Conservation (phyloP, 352 stramenopile species). For the Blastocystis sp. region DNA sequence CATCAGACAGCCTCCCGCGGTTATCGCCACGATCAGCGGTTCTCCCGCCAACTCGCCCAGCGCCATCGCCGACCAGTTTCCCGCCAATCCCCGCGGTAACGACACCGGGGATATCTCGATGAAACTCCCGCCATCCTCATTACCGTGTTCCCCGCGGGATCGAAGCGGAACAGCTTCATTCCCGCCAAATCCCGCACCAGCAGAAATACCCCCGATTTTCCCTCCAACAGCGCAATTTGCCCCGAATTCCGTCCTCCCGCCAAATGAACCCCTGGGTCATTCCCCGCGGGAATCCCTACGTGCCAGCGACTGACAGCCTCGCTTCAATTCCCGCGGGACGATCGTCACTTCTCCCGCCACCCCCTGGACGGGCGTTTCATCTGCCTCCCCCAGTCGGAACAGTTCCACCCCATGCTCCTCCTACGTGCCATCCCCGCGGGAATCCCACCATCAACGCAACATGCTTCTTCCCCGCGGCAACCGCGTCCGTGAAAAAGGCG, state of each 20-base stretch:
- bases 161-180: conserved; percentile 2
- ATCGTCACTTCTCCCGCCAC: not conserved
- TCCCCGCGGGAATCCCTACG: not conserved
- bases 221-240: not conserved
- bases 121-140: not conserved
- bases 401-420: not conserved
- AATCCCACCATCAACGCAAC: not conserved
- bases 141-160: not conserved
- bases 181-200: not conserved
- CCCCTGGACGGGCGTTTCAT: not conserved
- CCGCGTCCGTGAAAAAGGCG: not conserved
- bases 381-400: not conserved
- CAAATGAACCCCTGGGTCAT: not conserved
- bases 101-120: not conserved
- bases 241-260: not conserved
- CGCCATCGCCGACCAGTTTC: not conserved
- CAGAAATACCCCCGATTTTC: not conserved
- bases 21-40: not conserved
- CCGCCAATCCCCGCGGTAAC: not conserved
- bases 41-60: not conserved
- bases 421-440: not conserved
- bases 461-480: not conserved
- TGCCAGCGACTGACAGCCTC: not conserved
- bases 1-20: not conserved
- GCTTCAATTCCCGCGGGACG: not conserved